Evolutionary conservation across 192 early-diverging fungal species (phyloP).

Genomic region (Coemansia sp.): DNA sequence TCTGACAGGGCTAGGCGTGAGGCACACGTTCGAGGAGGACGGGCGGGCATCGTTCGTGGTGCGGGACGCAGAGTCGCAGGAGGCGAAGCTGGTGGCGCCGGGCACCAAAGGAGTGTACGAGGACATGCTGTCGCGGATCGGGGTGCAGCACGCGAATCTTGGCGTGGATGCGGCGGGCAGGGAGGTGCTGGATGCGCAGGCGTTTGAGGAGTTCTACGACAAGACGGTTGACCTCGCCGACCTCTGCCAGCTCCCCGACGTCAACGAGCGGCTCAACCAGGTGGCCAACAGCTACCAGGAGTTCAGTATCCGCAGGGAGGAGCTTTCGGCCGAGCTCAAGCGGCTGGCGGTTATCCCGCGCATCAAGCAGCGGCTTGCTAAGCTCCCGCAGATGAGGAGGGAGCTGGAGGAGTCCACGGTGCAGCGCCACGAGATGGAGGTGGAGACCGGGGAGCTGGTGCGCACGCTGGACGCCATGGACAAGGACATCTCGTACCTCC

Average conservation of each 20-base stretch:
- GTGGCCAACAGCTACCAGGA: slow-evolving; percentile 55
- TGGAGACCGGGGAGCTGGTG: slow-evolving; percentile 26
- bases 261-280: slow-evolving; percentile 54
- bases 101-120: slow-evolving; percentile 56
- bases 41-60: slow-evolving; percentile 39
- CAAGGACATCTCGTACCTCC: slow-evolving; percentile 46
- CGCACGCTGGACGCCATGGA: slow-evolving; percentile 38
- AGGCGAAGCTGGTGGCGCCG: slow-evolving; percentile 52
- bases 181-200: slow-evolving; percentile 46
- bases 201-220: slow-evolving; percentile 55
- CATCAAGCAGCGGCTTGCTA: slow-evolving; percentile 38
- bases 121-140: slow-evolving; percentile 53
- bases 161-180: slow-evolving; percentile 25
- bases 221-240: slow-evolving; percentile 54
- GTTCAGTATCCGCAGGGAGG: slow-evolving; percentile 38
- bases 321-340: slow-evolving; percentile 44
- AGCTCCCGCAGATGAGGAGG: slow-evolving; percentile 41
- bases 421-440: slow-evolving; percentile 33
- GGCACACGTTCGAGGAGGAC: slow-evolving; percentile 45
- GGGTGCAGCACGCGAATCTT: slow-evolving; percentile 50
- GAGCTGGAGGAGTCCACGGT: slow-evolving; percentile 30
- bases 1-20: slow-evolving; percentile 35
- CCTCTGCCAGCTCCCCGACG: slow-evolving; percentile 49
- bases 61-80: slow-evolving; percentile 46
- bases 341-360: slow-evolving; percentile 42